Evolutionary conservation across 768 basidiomycete genomes (phyloP), one percentile per base, ranked within the genome.

Genomic region (Boletus vermiculosoides): DNA sequence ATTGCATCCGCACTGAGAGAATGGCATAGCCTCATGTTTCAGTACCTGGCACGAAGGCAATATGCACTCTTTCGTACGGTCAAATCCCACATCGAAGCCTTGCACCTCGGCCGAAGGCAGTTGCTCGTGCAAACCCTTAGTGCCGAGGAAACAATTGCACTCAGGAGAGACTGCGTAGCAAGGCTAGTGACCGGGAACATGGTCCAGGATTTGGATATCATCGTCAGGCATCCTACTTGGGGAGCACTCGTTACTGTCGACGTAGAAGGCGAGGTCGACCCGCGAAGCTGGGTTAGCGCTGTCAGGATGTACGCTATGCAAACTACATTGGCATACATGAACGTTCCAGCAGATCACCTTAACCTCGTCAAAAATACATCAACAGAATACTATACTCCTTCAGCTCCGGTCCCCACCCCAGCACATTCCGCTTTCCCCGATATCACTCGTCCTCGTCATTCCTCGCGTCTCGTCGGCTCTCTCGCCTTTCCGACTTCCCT

Each of bases 1-100:
- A 96, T 98, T 62, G 92, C 96, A 0, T 96, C 93, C 9, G 95
- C 96, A 0, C 76, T 98, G 44, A 86, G 96, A 39, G 96, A 98
- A 82, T 98, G 95, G 94, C 90, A 96, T 66, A 83, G 84, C 36
- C 77, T 94, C 50, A 88, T 98, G 82, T 94, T 93, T 67, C 88
- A 88, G 59, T 94, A 97, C 71, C 87, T 98, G 41, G 87, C 90
- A 10, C 80, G 85, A 45, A 83, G 94, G 53, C 91, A 98, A 65
- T 98, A 98, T 76, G 83, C 83, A 41, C 83, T 94, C 20, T 98
- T 98, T 73, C 83, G 88, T 58, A 78, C 83, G 9, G 92, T 98
- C 53, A 84, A 85, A 56, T 87, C 88, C 51, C 93, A 96, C 65
- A 91, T 98, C 58, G 93, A 96, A 69, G 87, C 87, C 6, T 80